Conservation (phyloP, 2,329 filamentous ascomycete genomes). For the Elsinoe perseae region DNA sequence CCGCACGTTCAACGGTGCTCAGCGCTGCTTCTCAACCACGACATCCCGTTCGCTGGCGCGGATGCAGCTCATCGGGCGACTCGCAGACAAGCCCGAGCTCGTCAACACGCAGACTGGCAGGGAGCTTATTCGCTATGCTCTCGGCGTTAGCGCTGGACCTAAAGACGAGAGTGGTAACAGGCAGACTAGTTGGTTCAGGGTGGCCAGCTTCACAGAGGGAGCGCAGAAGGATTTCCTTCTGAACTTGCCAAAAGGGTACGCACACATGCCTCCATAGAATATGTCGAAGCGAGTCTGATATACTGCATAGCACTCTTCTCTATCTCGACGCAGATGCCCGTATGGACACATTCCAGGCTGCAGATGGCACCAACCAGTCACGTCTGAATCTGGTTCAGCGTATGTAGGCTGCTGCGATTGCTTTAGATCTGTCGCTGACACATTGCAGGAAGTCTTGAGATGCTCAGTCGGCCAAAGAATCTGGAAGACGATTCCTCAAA, state of each 20-base stretch:
- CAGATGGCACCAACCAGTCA: conserved; percentile 59
- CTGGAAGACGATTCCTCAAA: conserved; percentile 20
- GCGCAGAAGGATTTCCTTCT: conserved; percentile 63
- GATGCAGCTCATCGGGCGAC: conserved; percentile 79
- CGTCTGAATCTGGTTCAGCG: conserved; percentile 69
- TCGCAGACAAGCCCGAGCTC: conserved; percentile 72
- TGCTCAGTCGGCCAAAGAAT: conserved; percentile 35
- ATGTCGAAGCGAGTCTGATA: not conserved
- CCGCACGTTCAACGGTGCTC: conserved; percentile 35
- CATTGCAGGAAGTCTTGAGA: conserved; percentile 40
- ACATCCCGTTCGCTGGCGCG: conserved; percentile 58
- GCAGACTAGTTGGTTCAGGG: conserved; percentile 76
- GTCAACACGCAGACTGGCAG: conserved; percentile 60
- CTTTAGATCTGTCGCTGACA: conserved; percentile 8
- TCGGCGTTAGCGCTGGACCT: conserved; percentile 62
- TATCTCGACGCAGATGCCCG: conserved; percentile 76
- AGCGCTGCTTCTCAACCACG: conserved; percentile 71
- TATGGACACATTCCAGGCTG: conserved; percentile 59
- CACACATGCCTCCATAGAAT: no score
- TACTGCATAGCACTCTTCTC: conserved; percentile 57
- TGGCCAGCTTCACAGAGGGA: conserved; percentile 65
- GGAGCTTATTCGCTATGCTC: conserved; percentile 67
- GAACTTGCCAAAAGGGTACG: conserved; percentile 76
- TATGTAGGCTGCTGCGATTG: conserved; percentile 43
- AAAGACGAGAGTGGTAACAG: conserved; percentile 58